A percentile compares a stretch with the other conserved stretches of the same genome.
Evolutionary conservation across 768 basidiomycete species (phyloP).

Genomic region (Phaeotremella fagi): DNA sequence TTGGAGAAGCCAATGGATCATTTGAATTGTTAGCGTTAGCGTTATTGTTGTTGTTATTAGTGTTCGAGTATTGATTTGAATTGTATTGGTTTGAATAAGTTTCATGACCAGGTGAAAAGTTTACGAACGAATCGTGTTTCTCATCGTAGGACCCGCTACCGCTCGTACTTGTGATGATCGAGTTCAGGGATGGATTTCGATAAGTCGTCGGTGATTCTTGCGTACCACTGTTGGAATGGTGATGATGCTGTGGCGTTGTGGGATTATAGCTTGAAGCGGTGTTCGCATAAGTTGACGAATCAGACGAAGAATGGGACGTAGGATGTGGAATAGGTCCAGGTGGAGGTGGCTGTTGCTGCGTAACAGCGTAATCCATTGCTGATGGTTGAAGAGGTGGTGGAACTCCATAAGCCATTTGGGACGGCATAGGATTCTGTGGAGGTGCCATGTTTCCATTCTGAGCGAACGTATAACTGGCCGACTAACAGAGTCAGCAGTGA

Average conservation of each 20-base stretch:
- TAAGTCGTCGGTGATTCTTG: conserved; percentile 2
- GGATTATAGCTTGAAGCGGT: conserved; percentile 5
- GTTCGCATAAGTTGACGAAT: conserved; percentile 17
- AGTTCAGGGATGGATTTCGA: not conserved
- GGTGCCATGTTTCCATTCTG: conserved; percentile 19
- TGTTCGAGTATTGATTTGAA: not conserved
- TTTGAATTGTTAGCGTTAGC: not conserved
- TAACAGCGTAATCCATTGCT: not conserved
- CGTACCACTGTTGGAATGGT: not conserved
- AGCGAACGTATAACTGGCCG: conserved; percentile 31
- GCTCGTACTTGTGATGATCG: not conserved
- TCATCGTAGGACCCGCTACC: not conserved
- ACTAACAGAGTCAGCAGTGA: conserved; percentile 15
- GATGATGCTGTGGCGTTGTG: conserved; percentile 5
- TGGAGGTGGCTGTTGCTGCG: no score
- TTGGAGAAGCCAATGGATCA: not conserved
- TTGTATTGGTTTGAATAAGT: not conserved
- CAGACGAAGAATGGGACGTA: conserved; percentile 5
- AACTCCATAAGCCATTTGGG: conserved; percentile 4
- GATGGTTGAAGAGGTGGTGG: not conserved
- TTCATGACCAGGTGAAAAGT: not conserved
- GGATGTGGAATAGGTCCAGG: conserved; percentile 1
- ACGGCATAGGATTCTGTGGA: conserved; percentile 15
- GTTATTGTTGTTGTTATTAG: not conserved
- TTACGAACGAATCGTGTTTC: not conserved